Evolutionary conservation across 2,329 filamentous ascomycete genomes (phyloP), one percentile per base, ranked within the genome.

Genomic region (Arthrobotrys conoides): DNA sequence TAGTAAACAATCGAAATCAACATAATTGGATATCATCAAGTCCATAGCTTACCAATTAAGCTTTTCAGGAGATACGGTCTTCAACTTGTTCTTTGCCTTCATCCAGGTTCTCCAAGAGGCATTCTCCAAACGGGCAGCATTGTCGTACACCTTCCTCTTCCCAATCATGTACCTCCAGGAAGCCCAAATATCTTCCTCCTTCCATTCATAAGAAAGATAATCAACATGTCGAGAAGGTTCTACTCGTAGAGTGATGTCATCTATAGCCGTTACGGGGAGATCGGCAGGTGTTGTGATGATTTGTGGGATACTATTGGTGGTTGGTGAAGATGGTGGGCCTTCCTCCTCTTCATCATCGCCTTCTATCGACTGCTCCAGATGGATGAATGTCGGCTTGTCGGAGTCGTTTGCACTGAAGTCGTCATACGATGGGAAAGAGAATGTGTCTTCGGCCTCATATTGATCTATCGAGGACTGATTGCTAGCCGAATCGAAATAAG

Each of bases 101-200:
- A 93, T 92, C 96, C 96, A 98, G 0, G 94, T 96, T 83, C 96
- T 89, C 96, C 96, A 99, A 0, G 94, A 97, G 2, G 96, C 96
- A 84, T 99, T 98, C 84, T 98, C 96, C 33, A 98, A 85, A 63
- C 96, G 88, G 38, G 91, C 91, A 41, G 92, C 89, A 84, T 97
- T 95, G 81, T 90, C 90, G 81, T 96, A 96, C 67, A 93, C 89
- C 76, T 90, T 90, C 82, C 91, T 88, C 82, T 93, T 92, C 30
- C 92, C 91, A 16, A 94, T 90, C 82, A 98, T 93, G 83, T 97
- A 96, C 83, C 94, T 91, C 96, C 96, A 98, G 0, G 95, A 97
- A 5, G 93, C 91, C 94, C 94, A 98, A 27, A 98, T 96, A 84
- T 99, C 95, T 84, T 98, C 94, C 85, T 97, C 94, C 80, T 89